Percentiles rank a stretch among this genome's conserved stretches.
Conservation (phyloP, 495 filamentous ascomycete species). For the Talaromyces nanjingensis region DNA sequence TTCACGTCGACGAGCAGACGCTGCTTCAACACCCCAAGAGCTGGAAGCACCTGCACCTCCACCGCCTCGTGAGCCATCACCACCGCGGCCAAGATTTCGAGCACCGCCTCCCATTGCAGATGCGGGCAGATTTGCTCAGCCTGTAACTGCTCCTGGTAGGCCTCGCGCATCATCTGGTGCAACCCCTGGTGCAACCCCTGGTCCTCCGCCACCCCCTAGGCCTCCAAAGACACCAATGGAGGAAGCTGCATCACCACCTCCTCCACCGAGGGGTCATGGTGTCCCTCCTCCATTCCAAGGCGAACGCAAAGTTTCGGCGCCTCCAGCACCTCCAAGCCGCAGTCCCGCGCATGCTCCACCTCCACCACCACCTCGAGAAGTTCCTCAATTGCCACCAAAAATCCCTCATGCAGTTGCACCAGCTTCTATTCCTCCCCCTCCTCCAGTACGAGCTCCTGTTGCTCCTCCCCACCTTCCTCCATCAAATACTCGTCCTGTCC, state of each 20-base stretch:
- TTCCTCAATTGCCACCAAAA: conserved; percentile 64
- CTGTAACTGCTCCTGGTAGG: conserved; percentile 44
- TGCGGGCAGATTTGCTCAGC: conserved; percentile 71
- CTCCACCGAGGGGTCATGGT: conserved; percentile 47
- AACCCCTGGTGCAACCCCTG: conserved; percentile 50
- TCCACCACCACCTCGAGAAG: conserved; percentile 61
- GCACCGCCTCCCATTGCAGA: conserved; percentile 82
- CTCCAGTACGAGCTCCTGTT: conserved; percentile 45
- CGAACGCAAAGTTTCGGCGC: conserved; percentile 54
- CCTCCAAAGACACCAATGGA: conserved; percentile 83
- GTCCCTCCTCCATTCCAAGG: conserved; percentile 82
- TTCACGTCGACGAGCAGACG: conserved; percentile 59
- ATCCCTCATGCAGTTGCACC: conserved; percentile 37
- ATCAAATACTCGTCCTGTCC: conserved; percentile 20
- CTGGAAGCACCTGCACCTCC: conserved; percentile 50
- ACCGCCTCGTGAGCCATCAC: conserved; percentile 43
- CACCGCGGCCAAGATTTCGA: conserved; percentile 53
- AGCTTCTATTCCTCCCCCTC: conserved; percentile 49
- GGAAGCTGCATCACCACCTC: conserved; percentile 35
- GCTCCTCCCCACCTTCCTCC: conserved; percentile 40
- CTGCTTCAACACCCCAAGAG: conserved; percentile 42
- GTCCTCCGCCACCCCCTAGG: conserved; percentile 65
- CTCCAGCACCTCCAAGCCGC: conserved; percentile 70
- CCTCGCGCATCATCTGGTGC: conserved; percentile 52
- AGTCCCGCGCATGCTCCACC: conserved; percentile 51